A percentile compares a stretch with the other conserved stretches of the same genome.
Conservation (phyloP, 768 basidiomycete genomes). For the Leccinum sublutescens region DNA sequence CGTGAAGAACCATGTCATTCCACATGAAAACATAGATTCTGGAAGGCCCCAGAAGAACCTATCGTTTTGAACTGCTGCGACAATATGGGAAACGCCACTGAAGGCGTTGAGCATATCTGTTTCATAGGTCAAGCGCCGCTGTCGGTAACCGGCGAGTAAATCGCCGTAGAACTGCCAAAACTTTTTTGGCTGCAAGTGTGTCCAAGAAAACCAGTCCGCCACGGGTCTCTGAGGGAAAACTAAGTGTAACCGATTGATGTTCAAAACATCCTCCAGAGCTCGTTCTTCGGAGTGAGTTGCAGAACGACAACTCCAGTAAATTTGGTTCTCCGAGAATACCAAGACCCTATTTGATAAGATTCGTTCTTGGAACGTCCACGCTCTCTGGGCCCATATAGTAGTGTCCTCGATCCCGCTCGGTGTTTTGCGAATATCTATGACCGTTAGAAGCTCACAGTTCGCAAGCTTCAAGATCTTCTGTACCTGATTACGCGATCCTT, state of each 20-base stretch:
- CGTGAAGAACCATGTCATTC: slow-evolving; percentile 6
- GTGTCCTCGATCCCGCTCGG: slow-evolving; percentile 2
- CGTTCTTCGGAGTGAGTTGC: slow-evolving; percentile 13
- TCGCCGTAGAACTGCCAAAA: background rate
- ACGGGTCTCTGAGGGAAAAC: background rate
- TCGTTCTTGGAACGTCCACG: slow-evolving; percentile 24
- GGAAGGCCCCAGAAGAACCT: slow-evolving; percentile 17
- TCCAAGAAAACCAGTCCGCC: background rate
- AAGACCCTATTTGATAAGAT: slow-evolving; percentile 13
- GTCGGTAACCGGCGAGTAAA: slow-evolving; percentile 8
- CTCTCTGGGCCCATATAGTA: slow-evolving; percentile 10
- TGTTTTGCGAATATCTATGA: slow-evolving; percentile 3
- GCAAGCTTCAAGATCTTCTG: slow-evolving; percentile 13
- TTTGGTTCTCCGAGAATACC: slow-evolving; percentile 19
- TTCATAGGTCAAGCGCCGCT: slow-evolving; percentile 11
- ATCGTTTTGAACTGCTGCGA: slow-evolving; percentile 10
- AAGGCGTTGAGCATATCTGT: slow-evolving; percentile 20
- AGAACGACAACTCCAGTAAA: slow-evolving; percentile 17
- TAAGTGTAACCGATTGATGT: background rate
- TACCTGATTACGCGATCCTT: background rate
- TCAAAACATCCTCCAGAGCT: slow-evolving; percentile 3
- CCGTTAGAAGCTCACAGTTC: slow-evolving; percentile 11
- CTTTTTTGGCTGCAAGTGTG: background rate
- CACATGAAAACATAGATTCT: slow-evolving; percentile 14
- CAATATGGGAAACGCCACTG: slow-evolving; percentile 12